Evolutionary conservation across 2,329 filamentous ascomycete genomes (phyloP).

Genomic region (Epichloe gansuensis): DNA sequence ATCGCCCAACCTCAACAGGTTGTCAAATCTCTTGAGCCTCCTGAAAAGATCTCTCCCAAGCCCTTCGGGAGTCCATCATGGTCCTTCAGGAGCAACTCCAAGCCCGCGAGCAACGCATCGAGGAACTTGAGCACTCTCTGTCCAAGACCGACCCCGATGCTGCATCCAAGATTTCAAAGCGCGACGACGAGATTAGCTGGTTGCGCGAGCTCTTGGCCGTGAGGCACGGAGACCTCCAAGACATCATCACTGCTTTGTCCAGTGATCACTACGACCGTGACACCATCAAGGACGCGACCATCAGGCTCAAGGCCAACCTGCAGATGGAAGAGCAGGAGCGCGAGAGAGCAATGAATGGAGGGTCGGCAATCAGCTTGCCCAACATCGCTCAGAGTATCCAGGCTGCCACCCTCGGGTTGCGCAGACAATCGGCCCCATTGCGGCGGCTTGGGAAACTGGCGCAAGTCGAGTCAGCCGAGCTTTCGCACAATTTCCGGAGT

Average conservation of each 20-base stretch:
- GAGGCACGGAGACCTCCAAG: slow-evolving; percentile 79
- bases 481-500: slow-evolving; percentile 36
- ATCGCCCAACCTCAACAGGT: slow-evolving; percentile 12
- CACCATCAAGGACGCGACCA: slow-evolving; percentile 76
- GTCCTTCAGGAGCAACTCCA: slow-evolving; percentile 95
- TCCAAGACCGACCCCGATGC: slow-evolving; percentile 63
- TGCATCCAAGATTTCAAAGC: slow-evolving; percentile 72
- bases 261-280: slow-evolving; percentile 65
- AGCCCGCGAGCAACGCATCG: slow-evolving; percentile 81
- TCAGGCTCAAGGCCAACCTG: slow-evolving; percentile 83
- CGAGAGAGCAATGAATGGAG: slow-evolving; percentile 66
- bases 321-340: slow-evolving; percentile 98
- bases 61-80: slow-evolving; percentile 88
- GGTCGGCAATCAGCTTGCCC: slow-evolving; percentile 54
- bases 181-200: slow-evolving; percentile 90
- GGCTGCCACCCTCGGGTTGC: slow-evolving; percentile 68
- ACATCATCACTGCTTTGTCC: slow-evolving; percentile 73
- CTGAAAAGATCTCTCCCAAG: slow-evolving; percentile 91
- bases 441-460: slow-evolving; percentile 97
- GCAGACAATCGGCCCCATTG: slow-evolving; percentile 61
- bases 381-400: slow-evolving; percentile 69
- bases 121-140: slow-evolving; percentile 67
- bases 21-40: slow-evolving; percentile 36
- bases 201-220: slow-evolving; percentile 86
- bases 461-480: slow-evolving; percentile 50